A percentile compares a stretch with the other conserved stretches of the same genome.
Evolutionary conservation across 2,329 filamentous ascomycete genomes (phyloP).

Genomic region (Salinomyces thailandicus): DNA sequence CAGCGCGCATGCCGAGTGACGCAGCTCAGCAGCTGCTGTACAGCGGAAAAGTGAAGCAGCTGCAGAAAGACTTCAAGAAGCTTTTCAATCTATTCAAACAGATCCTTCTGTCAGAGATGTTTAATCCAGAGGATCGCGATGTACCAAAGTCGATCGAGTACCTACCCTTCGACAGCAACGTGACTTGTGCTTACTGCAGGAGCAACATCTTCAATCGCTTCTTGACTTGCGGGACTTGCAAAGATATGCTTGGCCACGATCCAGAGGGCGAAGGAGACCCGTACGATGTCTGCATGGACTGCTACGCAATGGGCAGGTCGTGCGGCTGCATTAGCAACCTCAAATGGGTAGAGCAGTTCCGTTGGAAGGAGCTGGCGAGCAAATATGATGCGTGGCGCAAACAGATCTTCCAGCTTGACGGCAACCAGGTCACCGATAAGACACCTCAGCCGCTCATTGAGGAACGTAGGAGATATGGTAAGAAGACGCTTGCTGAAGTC

Average conservation of each 20-base stretch:
- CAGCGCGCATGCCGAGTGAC: slow-evolving; percentile 27
- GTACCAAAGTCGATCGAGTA: slow-evolving; percentile 59
- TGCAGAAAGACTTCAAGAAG: slow-evolving; percentile 73
- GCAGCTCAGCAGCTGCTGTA: slow-evolving; percentile 21
- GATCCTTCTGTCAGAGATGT: slow-evolving; percentile 77
- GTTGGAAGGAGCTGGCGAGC: slow-evolving; percentile 64
- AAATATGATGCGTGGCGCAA: slow-evolving; percentile 77
- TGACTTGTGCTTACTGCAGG: slow-evolving; percentile 91
- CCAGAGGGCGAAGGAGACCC: slow-evolving; percentile 58
- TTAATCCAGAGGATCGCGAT: slow-evolving; percentile 51
- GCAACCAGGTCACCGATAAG: slow-evolving; percentile 51
- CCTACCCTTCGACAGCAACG: slow-evolving; percentile 74
- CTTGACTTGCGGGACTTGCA: slow-evolving; percentile 78
- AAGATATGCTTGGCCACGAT: slow-evolving; percentile 49
- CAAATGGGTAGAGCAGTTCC: slow-evolving; percentile 87
- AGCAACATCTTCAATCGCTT: slow-evolving; percentile 97
- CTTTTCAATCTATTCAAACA: slow-evolving; percentile 69
- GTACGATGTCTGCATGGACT: slow-evolving; percentile 97
- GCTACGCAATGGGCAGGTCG: slow-evolving; percentile 92
- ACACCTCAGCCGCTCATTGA: slow-evolving; percentile 63
- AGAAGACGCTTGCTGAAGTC: slow-evolving; percentile 80
- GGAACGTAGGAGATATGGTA: slow-evolving; percentile 55
- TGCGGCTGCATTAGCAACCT: slow-evolving; percentile 79
- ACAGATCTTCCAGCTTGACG: slow-evolving; percentile 64
- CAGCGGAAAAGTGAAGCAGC: slow-evolving; percentile 50